Conservation (phyloP, 768 basidiomycete species). For the Lactarius psammicola region DNA sequence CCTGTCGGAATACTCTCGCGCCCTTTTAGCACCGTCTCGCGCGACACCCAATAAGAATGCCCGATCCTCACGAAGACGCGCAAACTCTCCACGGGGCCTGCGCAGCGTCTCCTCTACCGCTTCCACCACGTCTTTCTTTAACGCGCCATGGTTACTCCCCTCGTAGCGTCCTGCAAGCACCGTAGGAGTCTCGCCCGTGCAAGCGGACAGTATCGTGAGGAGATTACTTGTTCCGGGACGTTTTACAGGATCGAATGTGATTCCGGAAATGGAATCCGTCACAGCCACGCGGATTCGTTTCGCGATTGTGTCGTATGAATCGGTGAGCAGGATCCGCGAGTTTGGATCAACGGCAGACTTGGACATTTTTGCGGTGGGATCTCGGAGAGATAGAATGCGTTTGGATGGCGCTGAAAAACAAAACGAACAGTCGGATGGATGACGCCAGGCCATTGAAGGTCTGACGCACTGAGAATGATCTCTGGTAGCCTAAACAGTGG, state of each 20-base stretch:
- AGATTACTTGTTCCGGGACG: conserved; percentile 86
- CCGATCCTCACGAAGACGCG: conserved; percentile 56
- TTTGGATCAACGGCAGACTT: conserved; percentile 79
- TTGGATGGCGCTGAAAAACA: conserved; percentile 71
- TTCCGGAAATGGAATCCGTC: conserved; percentile 74
- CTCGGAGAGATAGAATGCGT: conserved; percentile 82
- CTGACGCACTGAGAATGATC: conserved; percentile 66
- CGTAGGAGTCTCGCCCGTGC: conserved; percentile 47
- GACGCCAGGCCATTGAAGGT: not conserved
- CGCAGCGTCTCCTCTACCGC: conserved; percentile 68
- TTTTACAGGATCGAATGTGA: conserved; percentile 76
- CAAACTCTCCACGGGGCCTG: conserved; percentile 67
- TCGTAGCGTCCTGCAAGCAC: conserved; percentile 51
- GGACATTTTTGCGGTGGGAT: conserved; percentile 90
- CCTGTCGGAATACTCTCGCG: conserved; percentile 53
- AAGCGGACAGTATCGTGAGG: conserved; percentile 75
- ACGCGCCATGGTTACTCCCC: conserved; percentile 55
- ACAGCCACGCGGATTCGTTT: conserved; percentile 77
- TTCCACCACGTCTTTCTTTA: conserved; percentile 76
- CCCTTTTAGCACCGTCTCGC: conserved; percentile 58
- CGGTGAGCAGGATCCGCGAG: conserved; percentile 87
- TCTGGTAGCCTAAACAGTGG: conserved; percentile 71
- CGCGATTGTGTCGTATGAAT: conserved; percentile 56
- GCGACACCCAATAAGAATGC: conserved; percentile 64
- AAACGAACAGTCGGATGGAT: not conserved